Base-by-base conservation (phyloP, 1,139 yeast species). In the Magnusiomyces starmeri region DNA sequence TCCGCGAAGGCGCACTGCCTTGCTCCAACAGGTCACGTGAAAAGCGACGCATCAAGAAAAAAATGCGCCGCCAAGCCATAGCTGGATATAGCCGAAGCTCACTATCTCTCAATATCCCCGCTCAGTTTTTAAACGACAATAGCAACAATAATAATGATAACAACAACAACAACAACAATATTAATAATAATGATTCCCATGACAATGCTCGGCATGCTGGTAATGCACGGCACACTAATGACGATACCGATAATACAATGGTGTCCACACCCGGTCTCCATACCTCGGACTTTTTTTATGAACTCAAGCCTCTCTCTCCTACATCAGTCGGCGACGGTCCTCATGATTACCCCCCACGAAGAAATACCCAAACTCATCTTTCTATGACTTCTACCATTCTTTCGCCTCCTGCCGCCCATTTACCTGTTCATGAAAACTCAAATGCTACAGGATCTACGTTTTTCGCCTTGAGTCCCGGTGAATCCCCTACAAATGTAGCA, bases 1-100 rank as follows among this genome's bases (percentile, higher is more conserved):
- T 82, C 57, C 75, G 95, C 51, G 96, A 89, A 65, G 53, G 53
- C n/a, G 44, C 41, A 22, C 32, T 51, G 45, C 43, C 44, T 32
- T 22, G 29, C 46, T 26, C 53, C 45, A 27, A 40, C n/a, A n/a
- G 40, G 20, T 25, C 35, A 12, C 39, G 45, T 14, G 34, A 32
- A 32, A 18, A n/a, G 4, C 12, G n/a, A 18, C 37, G 37, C 4
- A n/a, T n/a, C n/a, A 26, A 37, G 8, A 29, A 43, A 14, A 37
- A 27, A n/a, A 2, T 16, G 12, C 25, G 44, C 9, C 35, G 39
- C 14, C 25, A 27, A 18, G 29, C 34, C 40, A 8, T 44, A 14
- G 7, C 34, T 10, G 22, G 9, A 21, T 18, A 27, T 7, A 34
- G 35, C 42, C 8, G 25, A 12, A n/a, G 22, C 7, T 18, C 32